Base-by-base conservation (phyloP, 2,329 filamentous ascomycete genomes). In the Trichoderma atrobrunneum region DNA sequence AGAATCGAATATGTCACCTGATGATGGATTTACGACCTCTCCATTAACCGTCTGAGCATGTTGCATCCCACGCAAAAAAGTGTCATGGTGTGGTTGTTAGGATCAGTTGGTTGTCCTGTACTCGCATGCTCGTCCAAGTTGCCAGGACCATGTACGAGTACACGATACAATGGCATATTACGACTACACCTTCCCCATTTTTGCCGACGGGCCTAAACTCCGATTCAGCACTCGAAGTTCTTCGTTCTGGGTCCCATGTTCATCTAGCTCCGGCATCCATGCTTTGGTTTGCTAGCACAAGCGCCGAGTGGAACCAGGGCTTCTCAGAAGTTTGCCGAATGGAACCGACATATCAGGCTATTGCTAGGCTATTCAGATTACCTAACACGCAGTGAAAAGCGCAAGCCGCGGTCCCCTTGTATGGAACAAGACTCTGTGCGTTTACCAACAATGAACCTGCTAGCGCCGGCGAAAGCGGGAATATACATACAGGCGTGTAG, bases 161-260 rank as follows among this genome's bases (percentile, higher is more conserved):
- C 64, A 43, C 11, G 39, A 43, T 70, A 70, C 66, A 60, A 43
- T 48, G 24, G 34, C 64, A 30, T 21, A 30, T 32, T 67, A 39
- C 51, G 32, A 39, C 12, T 39, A 67, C 64, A 59, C 48, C 63
- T 66, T 66, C 28, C 57, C 56, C 66, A 70, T 70, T 70, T 70
- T 70, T 70, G 66, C 66, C 66, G 66, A 70, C 66, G 66, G 66
- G 39, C 66, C 57, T 70, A 70, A 70, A 62, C 66, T 70, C 57
- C 66, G 66, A 70, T 69, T 69, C 36, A 60, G 26, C 66, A 69
- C 34, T 69, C 65, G 26, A 60, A 18, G 10, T 39, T 67, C 54
- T 61, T 69, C 56, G 56, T 36, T 32, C 56, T 61, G 56, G 56
- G 11, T 5, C 26, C 56, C 56, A 61, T 54, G 34, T 62, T 26